phyloP scores from a whole-genome alignment of 768 basidiomycete genomes.

The Mycena crocata region DNA sequence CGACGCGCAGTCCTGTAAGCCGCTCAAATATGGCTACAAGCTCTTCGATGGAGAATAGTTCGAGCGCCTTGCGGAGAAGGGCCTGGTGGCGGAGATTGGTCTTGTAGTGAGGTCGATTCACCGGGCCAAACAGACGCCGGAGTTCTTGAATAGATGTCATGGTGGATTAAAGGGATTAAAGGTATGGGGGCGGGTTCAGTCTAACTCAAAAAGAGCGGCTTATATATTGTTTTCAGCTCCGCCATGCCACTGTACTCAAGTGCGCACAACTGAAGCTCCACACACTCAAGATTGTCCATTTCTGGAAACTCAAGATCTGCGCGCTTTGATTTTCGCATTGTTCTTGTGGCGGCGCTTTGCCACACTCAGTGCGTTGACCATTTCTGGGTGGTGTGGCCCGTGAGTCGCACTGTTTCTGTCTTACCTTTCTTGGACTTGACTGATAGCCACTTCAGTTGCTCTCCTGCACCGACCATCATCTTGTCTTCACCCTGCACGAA shows the following conservation, averaged over 20 bases:
- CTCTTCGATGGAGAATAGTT: neutral
- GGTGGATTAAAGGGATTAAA: neutral
- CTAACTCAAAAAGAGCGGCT: neutral
- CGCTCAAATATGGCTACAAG: neutral
- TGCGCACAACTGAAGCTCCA: neutral
- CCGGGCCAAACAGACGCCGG: neutral
- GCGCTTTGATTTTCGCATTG: no score
- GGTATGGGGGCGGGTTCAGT: neutral
- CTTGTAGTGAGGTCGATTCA: constrained; percentile 1
- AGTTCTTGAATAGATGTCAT: neutral
- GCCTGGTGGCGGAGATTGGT: neutral
- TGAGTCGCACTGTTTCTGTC: neutral
- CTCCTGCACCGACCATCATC: neutral
- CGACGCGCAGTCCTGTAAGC: neutral
- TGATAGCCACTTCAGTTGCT: neutral
- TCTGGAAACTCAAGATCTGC: no score
- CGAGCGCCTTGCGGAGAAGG: no score
- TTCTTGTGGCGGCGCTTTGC: no score
- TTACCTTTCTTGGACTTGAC: neutral
- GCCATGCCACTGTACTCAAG: neutral
- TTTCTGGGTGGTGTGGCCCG: no score
- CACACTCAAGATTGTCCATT: no score
- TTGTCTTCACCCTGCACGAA: neutral
- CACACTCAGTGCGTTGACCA: no score
- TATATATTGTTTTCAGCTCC: neutral